Evolutionary conservation across 2,329 filamentous ascomycete genomes (phyloP).

Genomic region (Allantophomopsis cytisporea): DNA sequence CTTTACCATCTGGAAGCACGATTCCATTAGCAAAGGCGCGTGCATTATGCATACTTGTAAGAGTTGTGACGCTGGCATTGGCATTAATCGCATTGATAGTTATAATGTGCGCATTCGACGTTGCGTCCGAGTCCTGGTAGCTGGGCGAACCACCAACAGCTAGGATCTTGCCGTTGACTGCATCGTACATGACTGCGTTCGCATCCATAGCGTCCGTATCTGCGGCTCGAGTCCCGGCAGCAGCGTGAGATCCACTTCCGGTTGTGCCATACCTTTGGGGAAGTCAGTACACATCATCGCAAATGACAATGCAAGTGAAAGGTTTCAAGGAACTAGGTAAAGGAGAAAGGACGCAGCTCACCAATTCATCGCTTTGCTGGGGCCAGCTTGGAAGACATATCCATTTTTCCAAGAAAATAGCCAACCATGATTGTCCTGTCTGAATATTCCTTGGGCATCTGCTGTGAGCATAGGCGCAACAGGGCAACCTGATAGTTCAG

Average conservation of each 20-base stretch:
- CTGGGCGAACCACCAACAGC: conserved; percentile 32
- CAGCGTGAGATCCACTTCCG: conserved; percentile 23
- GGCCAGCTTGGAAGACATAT: conserved; percentile 39
- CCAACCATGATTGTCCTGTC: conserved; percentile 39
- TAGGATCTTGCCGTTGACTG: conserved; percentile 36
- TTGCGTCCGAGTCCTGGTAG: conserved; percentile 29
- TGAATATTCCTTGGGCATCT: conserved; percentile 27
- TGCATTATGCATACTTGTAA: conserved; percentile 21
- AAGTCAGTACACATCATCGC: too few species aligned
- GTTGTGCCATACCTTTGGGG: conserved; percentile 23
- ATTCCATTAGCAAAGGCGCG: conserved; percentile 31
- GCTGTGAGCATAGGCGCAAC: conserved; percentile 35
- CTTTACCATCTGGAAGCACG: conserved; percentile 31
- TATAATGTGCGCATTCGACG: conserved; percentile 31
- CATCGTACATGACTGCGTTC: conserved; percentile 43
- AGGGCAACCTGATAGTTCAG: conserved; percentile 23
- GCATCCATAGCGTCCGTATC: conserved; percentile 40
- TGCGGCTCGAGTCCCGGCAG: conserved; percentile 28
- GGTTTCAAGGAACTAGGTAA: too few species aligned
- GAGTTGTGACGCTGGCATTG: conserved; percentile 14
- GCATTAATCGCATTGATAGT: conserved; percentile 24
- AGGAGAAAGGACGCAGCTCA: too few species aligned
- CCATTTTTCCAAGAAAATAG: conserved; percentile 33
- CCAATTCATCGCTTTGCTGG: conserved; percentile 41
- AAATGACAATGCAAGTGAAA: too few species aligned